Evolutionary conservation across 2,329 filamentous ascomycete genomes (phyloP).

Genomic region (Aspergillus versicolor): DNA sequence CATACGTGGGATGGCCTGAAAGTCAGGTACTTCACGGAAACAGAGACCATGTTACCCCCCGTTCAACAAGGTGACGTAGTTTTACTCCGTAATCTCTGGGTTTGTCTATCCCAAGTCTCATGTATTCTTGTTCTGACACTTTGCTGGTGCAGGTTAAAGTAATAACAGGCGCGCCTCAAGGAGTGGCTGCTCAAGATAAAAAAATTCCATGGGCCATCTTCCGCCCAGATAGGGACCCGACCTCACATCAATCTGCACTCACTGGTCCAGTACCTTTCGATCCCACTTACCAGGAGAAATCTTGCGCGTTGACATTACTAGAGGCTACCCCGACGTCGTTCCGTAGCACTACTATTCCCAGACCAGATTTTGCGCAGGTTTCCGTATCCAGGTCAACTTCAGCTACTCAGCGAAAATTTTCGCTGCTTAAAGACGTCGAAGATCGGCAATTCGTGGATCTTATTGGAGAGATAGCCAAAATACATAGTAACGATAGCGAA

Average conservation of each 20-base stretch:
- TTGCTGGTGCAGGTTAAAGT: constrained; percentile 17
- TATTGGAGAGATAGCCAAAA: constrained; percentile 68
- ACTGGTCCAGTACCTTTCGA: constrained; percentile 29
- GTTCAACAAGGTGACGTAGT: constrained; percentile 62
- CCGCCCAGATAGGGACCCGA: constrained; percentile 25
- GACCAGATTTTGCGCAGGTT: constrained; percentile 2
- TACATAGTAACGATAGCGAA: constrained; percentile 45
- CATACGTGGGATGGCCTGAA: constrained; percentile 43
- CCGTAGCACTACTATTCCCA: constrained; percentile 4
- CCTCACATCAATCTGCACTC: constrained; percentile 20
- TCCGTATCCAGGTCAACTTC: constrained; percentile 7
- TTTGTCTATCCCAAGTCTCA: constrained; percentile 28
- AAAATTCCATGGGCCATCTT: constrained; percentile 37
- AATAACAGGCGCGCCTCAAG: constrained; percentile 23
- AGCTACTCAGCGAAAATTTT: constrained; percentile 42
- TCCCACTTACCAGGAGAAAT: constrained; percentile 29
- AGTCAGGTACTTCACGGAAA: constrained; percentile 62
- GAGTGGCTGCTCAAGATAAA: constrained; percentile 27
- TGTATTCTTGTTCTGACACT: constrained; percentile 3
- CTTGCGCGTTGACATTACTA: constrained; percentile 29
- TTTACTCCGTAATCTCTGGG: constrained; percentile 59
- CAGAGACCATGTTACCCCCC: constrained; percentile 44
- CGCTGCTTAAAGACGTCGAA: constrained; percentile 63
- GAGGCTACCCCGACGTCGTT: constrained; percentile 18
- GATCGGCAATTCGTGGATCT: constrained; percentile 64